phyloP scores from a whole-genome alignment of 345 rosid species.

The Heritiera fomes region DNA sequence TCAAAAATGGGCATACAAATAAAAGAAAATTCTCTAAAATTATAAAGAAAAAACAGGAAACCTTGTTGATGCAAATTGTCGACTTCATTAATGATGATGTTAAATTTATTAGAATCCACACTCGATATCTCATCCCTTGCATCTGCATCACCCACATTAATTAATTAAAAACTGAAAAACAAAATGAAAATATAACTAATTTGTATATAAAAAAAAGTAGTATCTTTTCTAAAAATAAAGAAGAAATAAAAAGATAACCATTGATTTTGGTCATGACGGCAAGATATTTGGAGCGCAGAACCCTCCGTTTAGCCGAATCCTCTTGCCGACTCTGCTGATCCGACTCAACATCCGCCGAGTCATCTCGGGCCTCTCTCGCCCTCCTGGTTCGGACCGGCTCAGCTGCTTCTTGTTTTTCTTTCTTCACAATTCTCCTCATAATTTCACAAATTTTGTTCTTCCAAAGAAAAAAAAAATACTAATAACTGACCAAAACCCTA shows the following conservation, averaged over 20 bases:
- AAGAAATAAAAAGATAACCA: conserved; percentile 31
- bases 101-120: conserved; percentile 63
- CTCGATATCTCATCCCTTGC: conserved; percentile 64
- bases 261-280: conserved; percentile 52
- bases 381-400: conserved; percentile 1
- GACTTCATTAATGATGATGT: conserved; percentile 55
- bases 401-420: conserved; percentile 24
- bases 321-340: conserved; percentile 19
- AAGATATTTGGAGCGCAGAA: conserved; percentile 76
- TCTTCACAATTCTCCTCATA: conserved; percentile 29
- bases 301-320: conserved; percentile 44
- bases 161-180: not conserved
- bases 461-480: not conserved
- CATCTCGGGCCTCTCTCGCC: conserved; percentile 1
- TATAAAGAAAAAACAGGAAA: conserved; percentile 20
- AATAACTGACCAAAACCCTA: not conserved
- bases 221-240: not conserved
- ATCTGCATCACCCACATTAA: conserved; percentile 41
- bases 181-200: not conserved
- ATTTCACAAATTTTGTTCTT: not conserved
- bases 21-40: not conserved
- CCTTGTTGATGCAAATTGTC: conserved; percentile 67
- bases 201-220: not conserved
- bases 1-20: not conserved
- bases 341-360: conserved; percentile 15